phyloP scores from a whole-genome alignment of 768 basidiomycete species.

The Mycena chlorophos region DNA sequence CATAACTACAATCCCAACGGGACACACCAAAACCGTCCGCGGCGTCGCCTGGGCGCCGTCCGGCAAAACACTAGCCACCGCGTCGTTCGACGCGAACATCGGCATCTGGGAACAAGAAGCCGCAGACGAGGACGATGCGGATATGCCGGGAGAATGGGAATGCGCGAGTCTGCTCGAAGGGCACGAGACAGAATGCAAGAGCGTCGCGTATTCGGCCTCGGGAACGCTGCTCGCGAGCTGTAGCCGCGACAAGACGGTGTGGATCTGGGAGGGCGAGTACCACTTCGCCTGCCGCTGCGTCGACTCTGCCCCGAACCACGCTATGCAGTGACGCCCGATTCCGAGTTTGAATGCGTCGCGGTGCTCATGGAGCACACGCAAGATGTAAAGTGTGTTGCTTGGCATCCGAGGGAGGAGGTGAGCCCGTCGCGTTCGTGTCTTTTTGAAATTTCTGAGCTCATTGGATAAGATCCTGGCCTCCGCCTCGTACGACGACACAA shows the following conservation, averaged over 20 bases:
- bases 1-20: slow-evolving; percentile 71
- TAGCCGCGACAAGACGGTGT: slow-evolving; percentile 95
- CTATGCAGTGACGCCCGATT: slow-evolving; percentile 83
- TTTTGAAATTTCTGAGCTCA: not conserved
- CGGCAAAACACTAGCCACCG: slow-evolving; percentile 83
- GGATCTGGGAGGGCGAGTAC: slow-evolving; percentile 92
- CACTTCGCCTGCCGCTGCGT: slow-evolving; percentile 6
- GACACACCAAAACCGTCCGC: slow-evolving; percentile 86
- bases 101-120: slow-evolving; percentile 82
- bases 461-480: slow-evolving; percentile 85
- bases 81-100: slow-evolving; percentile 91
- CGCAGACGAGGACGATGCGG: slow-evolving; percentile 36
- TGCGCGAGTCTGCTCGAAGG: slow-evolving; percentile 86
- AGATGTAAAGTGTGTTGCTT: slow-evolving; percentile 92
- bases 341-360: slow-evolving; percentile 91
- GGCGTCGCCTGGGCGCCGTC: slow-evolving; percentile 87
- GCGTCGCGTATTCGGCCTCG: slow-evolving; percentile 78
- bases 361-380: slow-evolving; percentile 97
- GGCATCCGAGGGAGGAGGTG: slow-evolving; percentile 96
- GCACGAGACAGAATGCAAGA: slow-evolving; percentile 96
- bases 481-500: slow-evolving; percentile 94
- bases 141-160: slow-evolving; percentile 78
- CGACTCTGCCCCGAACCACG: slow-evolving; percentile 6
- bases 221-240: slow-evolving; percentile 89
- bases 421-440: slow-evolving; percentile 8